Base-by-base conservation (phyloP, 768 basidiomycete genomes). In the Trametes maxima region DNA sequence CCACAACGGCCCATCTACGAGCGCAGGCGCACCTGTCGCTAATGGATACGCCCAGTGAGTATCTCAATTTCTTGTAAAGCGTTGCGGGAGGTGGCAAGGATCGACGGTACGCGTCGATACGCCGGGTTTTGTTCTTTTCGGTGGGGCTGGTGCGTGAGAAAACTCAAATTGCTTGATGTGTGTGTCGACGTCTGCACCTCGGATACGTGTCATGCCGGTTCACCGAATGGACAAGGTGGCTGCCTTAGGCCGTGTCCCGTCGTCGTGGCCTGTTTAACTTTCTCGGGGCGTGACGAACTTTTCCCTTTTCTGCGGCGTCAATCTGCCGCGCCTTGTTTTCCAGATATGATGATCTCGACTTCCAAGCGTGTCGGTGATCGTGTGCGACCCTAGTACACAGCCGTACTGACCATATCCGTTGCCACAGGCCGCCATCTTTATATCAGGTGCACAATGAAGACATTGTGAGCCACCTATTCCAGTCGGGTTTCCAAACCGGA, bases 401-500 rank as follows among this genome's bases (percentile, higher is more conserved):
- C 47, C 19, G 22, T 50, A n/a, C 40, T 55, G 1, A 54, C 59
- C 19, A 14, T 10, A 12, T 35, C 4, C 33, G 14, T 3, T 17
- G 4, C 25, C 2, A 22, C 43, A 65, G 64, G 44, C 39, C 57
- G 6, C 58, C 61, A 56, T 70, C 78, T 64, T 79, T 82, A 37
- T 86, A 81, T 73, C 82, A 83, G 70, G 72, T 79, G 62, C 90
- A 92, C 75, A 86, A 92, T 60, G 85, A 90, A 68, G 85, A 87
- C 67, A 89, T 92, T 65, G 82, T 93, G 65, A 83, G 84, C 72
- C 88, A 93, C 73, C 74, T 93, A 65, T 92, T 89, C 74, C 85
- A 88, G 65, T 79, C 88, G 59, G 90, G 90, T 39, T 93, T 93
- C 72, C 87, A 90, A 71, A 86, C 85, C 55, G 89, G 92, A 70